Evolutionary conservation across 805 yeast species (phyloP), one percentile per base, ranked within the genome.

Genomic region (Monosporozyma unispora): DNA sequence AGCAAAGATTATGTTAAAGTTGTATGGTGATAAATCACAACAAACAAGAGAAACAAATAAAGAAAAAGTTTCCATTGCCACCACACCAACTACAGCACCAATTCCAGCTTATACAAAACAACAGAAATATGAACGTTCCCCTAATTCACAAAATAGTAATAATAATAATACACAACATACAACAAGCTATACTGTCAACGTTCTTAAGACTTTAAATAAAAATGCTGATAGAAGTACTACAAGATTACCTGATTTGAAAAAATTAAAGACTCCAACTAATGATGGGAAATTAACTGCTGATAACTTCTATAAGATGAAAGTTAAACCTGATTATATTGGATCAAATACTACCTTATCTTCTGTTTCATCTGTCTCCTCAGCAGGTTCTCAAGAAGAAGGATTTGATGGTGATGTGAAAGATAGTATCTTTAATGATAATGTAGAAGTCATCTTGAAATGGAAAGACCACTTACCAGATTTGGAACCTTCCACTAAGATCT

Each of bases 391-490:
- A 12, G 27, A 35, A 19, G 46, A 22, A 12, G 37, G 46, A 5
- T 44, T 33, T 18, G 46, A 44, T 44, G 46, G 37, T 12, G 52
- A 50, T 35, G 37, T 47, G 6, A 46, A 49, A 33, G 52, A 49
- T 39, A 39, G 42, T 39, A 39, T 39, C 2, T 39, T 18, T 21
- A 39, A 39, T 14, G 60, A 54, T 41, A 50, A 48, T 11, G 59
- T 59, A 3, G 56, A 57, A 33, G 64, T 58, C 12, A 48, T 62
- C 4, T 44, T 62, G 22, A 62, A 56, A 50, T 64, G 66, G 65
- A 57, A 59, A 45, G 63, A 62, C 46, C 46, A 44, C 7, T 14
- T 39, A 21, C 49, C 50, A 16, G 50, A 54, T 40, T 54, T 54
- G n/a, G 46, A 55, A 19, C 45, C 52, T 11, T 50, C 54, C 16